Conservation (phyloP, 1,139 yeast species). For the Magnusiomyces paraingens region DNA sequence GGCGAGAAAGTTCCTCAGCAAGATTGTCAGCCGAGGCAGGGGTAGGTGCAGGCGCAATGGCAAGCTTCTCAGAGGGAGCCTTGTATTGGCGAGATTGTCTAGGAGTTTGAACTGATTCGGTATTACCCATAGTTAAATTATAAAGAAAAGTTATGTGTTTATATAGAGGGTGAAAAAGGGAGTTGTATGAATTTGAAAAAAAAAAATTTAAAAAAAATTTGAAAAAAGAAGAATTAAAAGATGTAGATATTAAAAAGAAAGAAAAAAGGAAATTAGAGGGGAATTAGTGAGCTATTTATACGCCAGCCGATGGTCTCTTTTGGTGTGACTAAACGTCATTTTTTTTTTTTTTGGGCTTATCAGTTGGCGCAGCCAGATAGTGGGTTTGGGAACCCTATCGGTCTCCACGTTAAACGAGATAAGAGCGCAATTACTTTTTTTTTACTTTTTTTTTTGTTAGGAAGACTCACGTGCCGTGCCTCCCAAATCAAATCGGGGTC, state of each 20-base stretch:
- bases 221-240: neutral
- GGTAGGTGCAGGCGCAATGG: neutral
- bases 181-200: neutral
- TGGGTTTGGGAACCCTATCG: too few relatives aligned
- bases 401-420: too few relatives aligned
- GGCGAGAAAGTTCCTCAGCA: slow-evolving; percentile 19
- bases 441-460: neutral
- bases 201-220: neutral
- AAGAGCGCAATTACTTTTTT: neutral
- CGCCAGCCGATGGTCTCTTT: neutral
- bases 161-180: neutral
- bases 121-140: slow-evolving; percentile 10
- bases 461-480: too few relatives aligned
- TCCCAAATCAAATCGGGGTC: too few relatives aligned
- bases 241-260: neutral
- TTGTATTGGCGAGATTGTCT: neutral
- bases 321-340: neutral
- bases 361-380: too few relatives aligned
- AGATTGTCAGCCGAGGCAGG: slow-evolving; percentile 12
- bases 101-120: slow-evolving; percentile 7
- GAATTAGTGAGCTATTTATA: neutral
- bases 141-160: neutral
- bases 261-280: neutral
- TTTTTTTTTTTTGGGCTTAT: neutral
- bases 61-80: neutral